Conservation (phyloP, 1,139 yeast species). For the Taphrina wiesneri region DNA sequence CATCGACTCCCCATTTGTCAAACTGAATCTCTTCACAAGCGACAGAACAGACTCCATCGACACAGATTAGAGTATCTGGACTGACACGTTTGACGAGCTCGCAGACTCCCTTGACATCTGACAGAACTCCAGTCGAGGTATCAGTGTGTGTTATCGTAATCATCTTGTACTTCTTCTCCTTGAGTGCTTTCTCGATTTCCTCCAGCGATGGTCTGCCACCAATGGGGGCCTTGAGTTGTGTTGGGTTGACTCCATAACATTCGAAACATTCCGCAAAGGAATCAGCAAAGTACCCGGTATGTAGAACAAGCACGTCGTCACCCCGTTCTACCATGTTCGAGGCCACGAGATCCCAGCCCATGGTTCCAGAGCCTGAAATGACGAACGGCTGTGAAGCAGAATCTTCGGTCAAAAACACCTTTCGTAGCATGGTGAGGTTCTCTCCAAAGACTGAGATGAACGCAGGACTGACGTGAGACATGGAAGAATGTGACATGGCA, state of each 20-base stretch:
- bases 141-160: conserved; percentile 93
- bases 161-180: conserved; percentile 59
- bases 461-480: conserved; percentile 89
- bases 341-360: conserved; percentile 91
- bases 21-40: conserved; percentile 85
- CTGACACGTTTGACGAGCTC: conserved; percentile 60
- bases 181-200: conserved; percentile 57
- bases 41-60: conserved; percentile 93
- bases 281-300: conserved; percentile 88
- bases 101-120: conserved; percentile 68
- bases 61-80: conserved; percentile 79
- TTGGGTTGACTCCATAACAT: conserved; percentile 73
- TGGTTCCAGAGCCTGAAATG: conserved; percentile 86
- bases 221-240: conserved; percentile 59
- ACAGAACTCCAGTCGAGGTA: conserved; percentile 88
- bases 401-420: conserved; percentile 69
- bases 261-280: conserved; percentile 75
- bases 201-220: conserved; percentile 71
- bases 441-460: conserved; percentile 73
- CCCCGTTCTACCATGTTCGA: conserved; percentile 65
- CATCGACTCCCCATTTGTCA: conserved; percentile 88
- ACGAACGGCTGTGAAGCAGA: conserved; percentile 73
- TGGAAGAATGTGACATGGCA: conserved; percentile 83
- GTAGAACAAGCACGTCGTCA: conserved; percentile 73
- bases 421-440: conserved; percentile 66